Evolutionary conservation across 2,329 filamentous ascomycete species (phyloP), one percentile per base, ranked within the genome.

Genomic region (Apiospora rasikravindrae): DNA sequence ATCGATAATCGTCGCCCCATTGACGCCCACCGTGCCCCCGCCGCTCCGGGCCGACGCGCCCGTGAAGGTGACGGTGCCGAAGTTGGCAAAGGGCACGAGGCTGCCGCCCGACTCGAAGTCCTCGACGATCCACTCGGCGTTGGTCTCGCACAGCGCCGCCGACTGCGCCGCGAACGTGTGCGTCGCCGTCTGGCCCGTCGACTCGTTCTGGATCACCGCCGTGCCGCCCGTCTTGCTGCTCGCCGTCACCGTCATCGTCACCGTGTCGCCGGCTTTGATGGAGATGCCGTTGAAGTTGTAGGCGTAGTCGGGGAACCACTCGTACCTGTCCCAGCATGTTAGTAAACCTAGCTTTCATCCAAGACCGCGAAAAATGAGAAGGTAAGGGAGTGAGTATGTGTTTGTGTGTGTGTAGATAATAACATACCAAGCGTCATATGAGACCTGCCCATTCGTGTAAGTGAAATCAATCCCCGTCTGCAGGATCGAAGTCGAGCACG

Each of bases 51-150:
- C 84, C 24, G 77, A 77, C 29, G 84, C 82, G 53, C 76, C 77
- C 1, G 81, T 83, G 78, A 87, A 87, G 53, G 81, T 81, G 16
- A 88, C 81, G 8, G 77, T 81, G 57, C 82, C 83, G 73, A 88
- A 88, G 76, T 87, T 78, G 53, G 82, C 84, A 70, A 88, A 81
- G 7, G 82, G 79, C 7, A 88, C 84, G 70, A 85, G 81, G 24
- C 77, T 74, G 57, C 77, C 77, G 61, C 81, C 81, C 4, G 78
- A 77, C 73, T 84, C 81, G 74, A 85, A 88, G 74, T 88, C 87
- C 81, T 91, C 89, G 19, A 91, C 88, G 75, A 91, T 90, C 88
- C 89, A 91, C 77, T 91, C 89, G 14, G 88, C 89, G 73, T 90
- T 90, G 76, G 86, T 85, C 76, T 88, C 83, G 76, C 85, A 88